Percentiles rank a stretch among this genome's conserved stretches.
Conservation (phyloP, 2,329 filamentous ascomycete species). For the Fusarium sp. region DNA sequence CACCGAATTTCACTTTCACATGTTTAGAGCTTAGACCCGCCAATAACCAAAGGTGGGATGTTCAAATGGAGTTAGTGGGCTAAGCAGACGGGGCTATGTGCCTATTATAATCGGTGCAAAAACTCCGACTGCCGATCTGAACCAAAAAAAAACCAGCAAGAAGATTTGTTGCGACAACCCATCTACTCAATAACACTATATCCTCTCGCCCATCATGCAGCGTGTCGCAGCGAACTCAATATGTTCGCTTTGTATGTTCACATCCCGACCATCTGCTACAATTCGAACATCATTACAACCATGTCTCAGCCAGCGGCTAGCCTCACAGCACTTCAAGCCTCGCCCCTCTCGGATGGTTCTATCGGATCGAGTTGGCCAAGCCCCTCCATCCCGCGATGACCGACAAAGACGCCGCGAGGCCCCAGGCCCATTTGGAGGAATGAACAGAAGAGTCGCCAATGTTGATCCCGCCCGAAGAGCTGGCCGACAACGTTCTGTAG, state of each 20-base stretch:
- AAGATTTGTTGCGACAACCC: slow-evolving; percentile 11
- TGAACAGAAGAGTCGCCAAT: slow-evolving; percentile 67
- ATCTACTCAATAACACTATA: slow-evolving; percentile 9
- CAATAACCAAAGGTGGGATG: neutral
- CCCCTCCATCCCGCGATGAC: slow-evolving; percentile 53
- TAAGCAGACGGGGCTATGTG: neutral
- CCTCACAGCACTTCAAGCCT: slow-evolving; percentile 52
- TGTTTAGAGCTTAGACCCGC: neutral
- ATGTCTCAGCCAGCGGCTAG: slow-evolving; percentile 54
- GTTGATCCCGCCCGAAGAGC: slow-evolving; percentile 47
- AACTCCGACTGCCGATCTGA: slow-evolving; percentile 39
- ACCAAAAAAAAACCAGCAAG: slow-evolving; percentile 20
- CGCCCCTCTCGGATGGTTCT: slow-evolving; percentile 70
- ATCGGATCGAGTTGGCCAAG: slow-evolving; percentile 63
- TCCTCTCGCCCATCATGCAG: slow-evolving; percentile 38
- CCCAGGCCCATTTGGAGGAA: slow-evolving; percentile 65
- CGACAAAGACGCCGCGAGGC: slow-evolving; percentile 54
- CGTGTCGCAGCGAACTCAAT: slow-evolving; percentile 40
- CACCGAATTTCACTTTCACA: neutral
- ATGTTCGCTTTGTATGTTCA: slow-evolving; percentile 45
- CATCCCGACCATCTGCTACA: slow-evolving; percentile 25
- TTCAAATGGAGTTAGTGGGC: neutral
- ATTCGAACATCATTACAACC: slow-evolving; percentile 44
- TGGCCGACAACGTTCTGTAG: slow-evolving; percentile 25
- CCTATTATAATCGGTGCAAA: slow-evolving; percentile 27